These are phyloP conservation scores for Inosperma sp. DNA, from an alignment of 768 basidiomycete species.

Conservation along the genomic window DNA sequence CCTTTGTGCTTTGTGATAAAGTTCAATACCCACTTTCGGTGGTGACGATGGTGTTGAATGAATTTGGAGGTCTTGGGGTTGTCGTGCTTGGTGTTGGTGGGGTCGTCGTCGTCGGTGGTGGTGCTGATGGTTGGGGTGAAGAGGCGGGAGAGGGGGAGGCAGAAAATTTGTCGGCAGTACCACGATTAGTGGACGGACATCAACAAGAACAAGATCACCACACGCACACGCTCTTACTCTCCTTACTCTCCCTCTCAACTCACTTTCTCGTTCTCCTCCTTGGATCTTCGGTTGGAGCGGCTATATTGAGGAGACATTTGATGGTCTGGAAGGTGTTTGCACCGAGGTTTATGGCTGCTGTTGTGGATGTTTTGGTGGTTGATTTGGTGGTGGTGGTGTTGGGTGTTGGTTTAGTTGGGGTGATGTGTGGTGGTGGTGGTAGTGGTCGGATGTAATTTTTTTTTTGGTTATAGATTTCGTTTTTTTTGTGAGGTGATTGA, in stretches of 20 bases:
- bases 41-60: conserved; percentile 70
- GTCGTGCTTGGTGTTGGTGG: conserved; percentile 67
- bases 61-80: conserved; percentile 63
- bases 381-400: conserved; percentile 66
- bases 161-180: background rate
- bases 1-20: conserved; percentile 72
- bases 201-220: conserved; percentile 27
- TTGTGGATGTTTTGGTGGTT: conserved; percentile 57
- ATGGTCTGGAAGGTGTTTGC: conserved; percentile 99
- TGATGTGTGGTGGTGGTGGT: no score
- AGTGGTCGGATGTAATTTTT: no score
- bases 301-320: conserved; percentile 74
- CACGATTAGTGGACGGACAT: background rate
- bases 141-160: conserved; percentile 8
- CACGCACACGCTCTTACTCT: conserved; percentile 43
- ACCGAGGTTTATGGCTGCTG: conserved; percentile 85
- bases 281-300: conserved; percentile 67
- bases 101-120: conserved; percentile 35
- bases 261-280: conserved; percentile 66
- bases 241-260: conserved; percentile 58
- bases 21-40: conserved; percentile 72
- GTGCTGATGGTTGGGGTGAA: background rate
- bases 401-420: conserved; percentile 37
- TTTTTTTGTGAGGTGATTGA: no score
- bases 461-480: no score